Percentiles rank a stretch among this genome's conserved stretches.
These are phyloP conservation scores for Suillus luteus DNA, from an alignment of 768 basidiomycete species.

Conservation along the genomic window DNA sequence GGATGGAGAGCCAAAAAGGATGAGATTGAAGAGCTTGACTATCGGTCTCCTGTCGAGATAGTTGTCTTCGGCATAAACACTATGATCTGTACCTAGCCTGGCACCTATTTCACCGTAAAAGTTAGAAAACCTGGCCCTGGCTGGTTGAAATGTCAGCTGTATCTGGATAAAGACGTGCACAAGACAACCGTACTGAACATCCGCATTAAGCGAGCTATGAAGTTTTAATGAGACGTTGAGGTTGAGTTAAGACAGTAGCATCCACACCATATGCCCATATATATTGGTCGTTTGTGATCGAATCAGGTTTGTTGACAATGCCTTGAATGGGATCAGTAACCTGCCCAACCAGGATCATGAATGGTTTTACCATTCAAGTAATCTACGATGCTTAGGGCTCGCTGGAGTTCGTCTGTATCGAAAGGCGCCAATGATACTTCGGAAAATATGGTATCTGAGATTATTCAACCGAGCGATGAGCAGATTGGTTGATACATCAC, in stretches of 20 bases:
- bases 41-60: not conserved
- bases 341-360: not conserved
- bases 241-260: not conserved
- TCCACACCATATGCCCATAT: not conserved
- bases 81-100: constrained; percentile 33
- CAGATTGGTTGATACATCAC: not conserved
- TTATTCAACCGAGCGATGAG: not conserved
- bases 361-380: constrained; percentile 3
- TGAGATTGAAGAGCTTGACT: constrained; percentile 9
- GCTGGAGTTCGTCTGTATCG: constrained; percentile 10
- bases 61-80: constrained; percentile 20
- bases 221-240: not conserved
- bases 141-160: constrained; percentile 16
- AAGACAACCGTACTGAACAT: constrained; percentile 10
- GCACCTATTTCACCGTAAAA: constrained; percentile 40
- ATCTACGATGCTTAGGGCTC: constrained; percentile 7
- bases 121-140: constrained; percentile 33
- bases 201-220: constrained; percentile 14
- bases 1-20: constrained; percentile 50
- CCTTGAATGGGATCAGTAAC: not conserved
- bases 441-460: constrained; percentile 7
- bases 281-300: not conserved
- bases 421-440: constrained; percentile 13
- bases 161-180: not conserved
- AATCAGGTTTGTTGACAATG: constrained; percentile 1